Evolutionary conservation across 176 grass and related monocot genomes (phyloP), one percentile per base, ranked within the genome.

Genomic region (Oryza glumipatula): DNA sequence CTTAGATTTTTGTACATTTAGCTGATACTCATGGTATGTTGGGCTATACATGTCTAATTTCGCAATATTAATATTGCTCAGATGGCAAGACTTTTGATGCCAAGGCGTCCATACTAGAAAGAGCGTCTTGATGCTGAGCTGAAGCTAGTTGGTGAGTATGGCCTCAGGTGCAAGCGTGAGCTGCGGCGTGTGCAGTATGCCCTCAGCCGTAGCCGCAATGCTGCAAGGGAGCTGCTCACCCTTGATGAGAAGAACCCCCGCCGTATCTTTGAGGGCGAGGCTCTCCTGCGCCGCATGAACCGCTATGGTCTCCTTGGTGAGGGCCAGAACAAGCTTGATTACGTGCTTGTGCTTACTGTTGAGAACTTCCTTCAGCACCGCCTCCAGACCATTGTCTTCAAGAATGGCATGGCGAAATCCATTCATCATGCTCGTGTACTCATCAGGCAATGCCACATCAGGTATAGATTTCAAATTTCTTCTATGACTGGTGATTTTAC

Each of bases 61-160:
- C 12, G n/a, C 11, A 39, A 15, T 24, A 12, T 46, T 72, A n/a
- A 21, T 38, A 49, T 68, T 14, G 54, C 9, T 35, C 73, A 93
- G 91, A 93, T 84, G 90, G 90, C 46, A 95, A 95, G 70, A 92
- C 93, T 45, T 95, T 95, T 66, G 85, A 95, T 90, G 48, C 93
- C 90, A 48, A 85, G 90, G 7, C 90, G 93, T 12, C 90, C 93
- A 0, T 92, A 92, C 33, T 85, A 95, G 93, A 95, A 95, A 79
- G 93, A 95, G 66, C 90, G 93, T 36, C 88, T 88, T n/a, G 93
- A 95, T 64, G 84, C 90, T 12, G 90, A 95, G 41, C 83, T 95
- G 26, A 95, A 92, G 76, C 83, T 95, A n/a, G 38, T 90, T 0
- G 93, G 90, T 6, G 93, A 95, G 70, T 92, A 95, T 30, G 93